Evolutionary conservation across 176 grass and related monocot genomes (phyloP).

Genomic region (Calamus simplicifolius): DNA sequence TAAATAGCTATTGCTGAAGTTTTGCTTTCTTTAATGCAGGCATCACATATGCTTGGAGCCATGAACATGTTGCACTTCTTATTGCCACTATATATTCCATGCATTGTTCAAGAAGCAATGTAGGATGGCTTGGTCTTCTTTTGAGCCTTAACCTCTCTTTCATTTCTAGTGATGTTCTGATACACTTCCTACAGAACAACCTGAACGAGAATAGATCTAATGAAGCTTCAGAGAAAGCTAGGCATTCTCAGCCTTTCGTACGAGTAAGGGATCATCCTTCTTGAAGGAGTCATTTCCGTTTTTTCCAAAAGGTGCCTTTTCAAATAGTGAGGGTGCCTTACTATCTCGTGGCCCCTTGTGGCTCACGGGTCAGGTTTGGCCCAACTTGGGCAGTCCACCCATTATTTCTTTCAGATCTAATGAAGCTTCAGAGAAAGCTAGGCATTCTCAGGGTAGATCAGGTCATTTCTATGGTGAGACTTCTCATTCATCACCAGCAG

Average conservation of each 20-base stretch:
- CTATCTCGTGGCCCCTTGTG: too few species aligned
- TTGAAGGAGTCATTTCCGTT: too few species aligned
- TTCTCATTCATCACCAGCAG: constrained; percentile 38
- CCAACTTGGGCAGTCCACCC: too few species aligned
- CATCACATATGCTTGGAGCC: constrained; percentile 57
- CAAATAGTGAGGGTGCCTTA: too few species aligned
- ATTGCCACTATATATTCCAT: constrained; percentile 70
- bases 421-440: constrained; percentile 35
- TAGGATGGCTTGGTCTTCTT: constrained; percentile 82
- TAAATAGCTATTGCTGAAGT: constrained; percentile 12
- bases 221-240: constrained; percentile 39
- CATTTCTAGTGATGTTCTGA: constrained; percentile 83
- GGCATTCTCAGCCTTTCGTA: too few species aligned
- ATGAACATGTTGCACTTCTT: constrained; percentile 65
- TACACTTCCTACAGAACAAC: constrained; percentile 70
- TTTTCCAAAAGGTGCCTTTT: too few species aligned
- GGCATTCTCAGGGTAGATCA: constrained; percentile 37
- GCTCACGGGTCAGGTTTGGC: too few species aligned
- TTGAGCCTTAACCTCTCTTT: constrained; percentile 85
- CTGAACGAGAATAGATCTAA: constrained; percentile 38
- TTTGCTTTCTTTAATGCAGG: constrained; percentile 34
- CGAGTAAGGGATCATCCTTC: too few species aligned
- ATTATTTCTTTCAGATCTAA: too few species aligned
- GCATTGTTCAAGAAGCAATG: constrained; percentile 75
- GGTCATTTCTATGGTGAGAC: constrained; percentile 39